phyloP scores from a whole-genome alignment of 257 asterid genomes.

The Lycium barbarum region DNA sequence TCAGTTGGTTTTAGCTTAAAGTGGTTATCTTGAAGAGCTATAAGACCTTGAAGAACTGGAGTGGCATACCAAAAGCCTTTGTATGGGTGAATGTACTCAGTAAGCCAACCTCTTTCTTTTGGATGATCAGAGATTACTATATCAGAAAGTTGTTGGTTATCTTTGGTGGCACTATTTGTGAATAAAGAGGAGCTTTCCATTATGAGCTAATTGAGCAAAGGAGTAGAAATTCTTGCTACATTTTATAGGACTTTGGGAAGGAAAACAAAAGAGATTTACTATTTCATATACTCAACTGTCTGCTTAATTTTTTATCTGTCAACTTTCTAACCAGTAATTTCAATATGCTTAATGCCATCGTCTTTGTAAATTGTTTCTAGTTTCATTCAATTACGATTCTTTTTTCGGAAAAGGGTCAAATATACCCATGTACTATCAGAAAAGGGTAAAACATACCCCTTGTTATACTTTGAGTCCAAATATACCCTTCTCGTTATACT shows the following conservation, averaged over 20 bases:
- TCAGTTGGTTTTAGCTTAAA: conserved; percentile 31
- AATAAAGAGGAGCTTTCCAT: not conserved
- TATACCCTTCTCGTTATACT: no score
- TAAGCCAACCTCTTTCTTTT: conserved; percentile 39
- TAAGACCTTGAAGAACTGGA: conserved; percentile 30
- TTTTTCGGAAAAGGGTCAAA: no score
- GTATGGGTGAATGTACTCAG: conserved; percentile 28
- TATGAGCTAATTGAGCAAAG: not conserved
- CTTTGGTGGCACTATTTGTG: not conserved
- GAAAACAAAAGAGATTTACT: not conserved
- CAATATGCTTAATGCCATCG: no score
- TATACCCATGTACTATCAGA: no score
- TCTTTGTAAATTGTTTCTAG: no score
- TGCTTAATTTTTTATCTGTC: no score
- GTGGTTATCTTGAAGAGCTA: conserved; percentile 33
- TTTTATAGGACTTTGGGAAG: not conserved
- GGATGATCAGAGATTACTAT: conserved; percentile 30
- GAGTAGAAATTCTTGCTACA: not conserved
- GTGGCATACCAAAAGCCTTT: conserved; percentile 41
- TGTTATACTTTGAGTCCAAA: no score
- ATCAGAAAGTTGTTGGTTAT: not conserved
- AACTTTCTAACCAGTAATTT: no score
- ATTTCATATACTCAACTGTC: no score
- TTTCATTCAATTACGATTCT: no score
- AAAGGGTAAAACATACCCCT: no score